Conservation (phyloP, 1,284 basidiomycete genomes). For the Pascua guehoae region DNA sequence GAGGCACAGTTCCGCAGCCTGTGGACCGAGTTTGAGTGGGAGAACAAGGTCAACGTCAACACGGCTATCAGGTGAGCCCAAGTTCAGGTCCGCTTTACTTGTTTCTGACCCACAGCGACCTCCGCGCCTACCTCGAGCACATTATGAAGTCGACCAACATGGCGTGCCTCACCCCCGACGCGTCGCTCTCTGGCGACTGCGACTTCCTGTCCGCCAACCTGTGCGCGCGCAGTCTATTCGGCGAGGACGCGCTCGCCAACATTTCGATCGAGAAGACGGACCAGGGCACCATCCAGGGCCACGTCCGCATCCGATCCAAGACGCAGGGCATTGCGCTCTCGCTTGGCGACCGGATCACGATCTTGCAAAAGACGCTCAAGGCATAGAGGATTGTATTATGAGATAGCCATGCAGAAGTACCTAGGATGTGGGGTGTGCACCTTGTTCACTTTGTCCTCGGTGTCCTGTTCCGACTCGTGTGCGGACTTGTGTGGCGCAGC, state of each 20-base stretch:
- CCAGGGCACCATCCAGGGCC: slow-evolving; percentile 75
- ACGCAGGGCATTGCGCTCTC: slow-evolving; percentile 95
- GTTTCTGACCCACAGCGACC: slow-evolving; percentile 50
- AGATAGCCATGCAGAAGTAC: neutral
- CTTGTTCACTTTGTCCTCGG: too few relatives aligned
- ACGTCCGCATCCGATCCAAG: slow-evolving; percentile 89
- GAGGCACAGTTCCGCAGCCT: slow-evolving; percentile 92
- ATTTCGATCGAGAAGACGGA: slow-evolving; percentile 88
- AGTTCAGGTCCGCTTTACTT: too few relatives aligned
- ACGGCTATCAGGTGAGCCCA: slow-evolving; percentile 60
- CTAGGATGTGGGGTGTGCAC: neutral
- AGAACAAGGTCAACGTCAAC: slow-evolving; percentile 92
- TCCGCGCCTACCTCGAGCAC: slow-evolving; percentile 78
- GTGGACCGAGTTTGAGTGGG: slow-evolving; percentile 99
- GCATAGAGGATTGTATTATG: slow-evolving; percentile 5
- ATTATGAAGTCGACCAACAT: slow-evolving; percentile 93
- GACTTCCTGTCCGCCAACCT: slow-evolving; percentile 92
- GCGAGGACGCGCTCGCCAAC: slow-evolving; percentile 97
- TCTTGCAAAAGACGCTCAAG: slow-evolving; percentile 51
- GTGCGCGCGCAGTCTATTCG: slow-evolving; percentile 86
- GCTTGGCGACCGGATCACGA: slow-evolving; percentile 70
- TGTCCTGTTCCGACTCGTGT: too few relatives aligned
- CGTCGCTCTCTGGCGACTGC: slow-evolving; percentile 83
- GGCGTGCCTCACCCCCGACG: slow-evolving; percentile 92
- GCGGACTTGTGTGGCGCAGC: too few relatives aligned